Percentiles rank a stretch among this genome's conserved stretches.
Evolutionary conservation across 305 asterid genomes (phyloP).

Genomic region (Solanum chacoense): DNA sequence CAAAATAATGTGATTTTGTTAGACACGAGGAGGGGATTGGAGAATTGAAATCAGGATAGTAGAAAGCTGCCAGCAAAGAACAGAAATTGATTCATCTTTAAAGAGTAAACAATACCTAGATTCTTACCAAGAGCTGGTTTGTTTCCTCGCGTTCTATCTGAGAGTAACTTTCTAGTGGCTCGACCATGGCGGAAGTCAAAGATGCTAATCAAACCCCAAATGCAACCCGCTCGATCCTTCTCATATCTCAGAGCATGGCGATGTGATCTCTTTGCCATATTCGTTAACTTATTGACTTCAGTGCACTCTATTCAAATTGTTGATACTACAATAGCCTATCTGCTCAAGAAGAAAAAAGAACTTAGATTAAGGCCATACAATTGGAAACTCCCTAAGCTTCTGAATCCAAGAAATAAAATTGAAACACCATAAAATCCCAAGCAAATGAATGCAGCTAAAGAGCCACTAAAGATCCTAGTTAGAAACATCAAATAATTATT

Average conservation of each 20-base stretch:
- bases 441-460: constrained; percentile 6
- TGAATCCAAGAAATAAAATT: not conserved
- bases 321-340: constrained; percentile 4
- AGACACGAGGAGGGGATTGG: not conserved
- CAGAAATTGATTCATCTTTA: not conserved
- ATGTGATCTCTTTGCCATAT: constrained; percentile 75
- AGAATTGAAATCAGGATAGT: not conserved
- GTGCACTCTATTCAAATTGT: constrained; percentile 9
- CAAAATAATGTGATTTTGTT: not conserved
- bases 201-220: constrained; percentile 68
- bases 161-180: constrained; percentile 55
- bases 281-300: constrained; percentile 7
- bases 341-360: constrained; percentile 11
- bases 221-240: constrained; percentile 69
- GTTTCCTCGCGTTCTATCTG: constrained; percentile 45
- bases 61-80: not conserved
- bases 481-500: not conserved
- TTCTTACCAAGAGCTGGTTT: constrained; percentile 51
- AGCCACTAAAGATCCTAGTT: not conserved
- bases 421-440: not conserved
- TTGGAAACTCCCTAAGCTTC: not conserved
- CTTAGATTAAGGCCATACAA: not conserved
- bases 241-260: constrained; percentile 41
- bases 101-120: not conserved
- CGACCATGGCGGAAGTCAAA: constrained; percentile 79